Evolutionary conservation across 202 grass and related monocot species (phyloP).

Genomic region (Carex arenaria): DNA sequence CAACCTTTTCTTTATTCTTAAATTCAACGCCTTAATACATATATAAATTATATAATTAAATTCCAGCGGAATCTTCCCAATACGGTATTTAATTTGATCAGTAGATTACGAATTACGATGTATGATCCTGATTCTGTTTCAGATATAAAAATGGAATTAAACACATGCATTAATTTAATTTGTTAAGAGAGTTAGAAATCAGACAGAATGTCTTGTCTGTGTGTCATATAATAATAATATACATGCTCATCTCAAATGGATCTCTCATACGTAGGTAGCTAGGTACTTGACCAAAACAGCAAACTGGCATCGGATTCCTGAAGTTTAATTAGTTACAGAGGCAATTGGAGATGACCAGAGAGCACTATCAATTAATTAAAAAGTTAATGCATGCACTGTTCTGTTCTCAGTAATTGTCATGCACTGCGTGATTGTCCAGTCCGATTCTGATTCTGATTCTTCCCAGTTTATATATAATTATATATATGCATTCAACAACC

Average conservation of each 20-base stretch:
- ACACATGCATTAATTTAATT: not conserved
- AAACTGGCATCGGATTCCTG: not conserved
- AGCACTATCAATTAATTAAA: not conserved
- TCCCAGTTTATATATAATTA: not conserved
- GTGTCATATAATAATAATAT: too few relatives aligned
- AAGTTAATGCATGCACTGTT: not conserved
- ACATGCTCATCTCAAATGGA: not conserved
- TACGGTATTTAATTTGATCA: not conserved
- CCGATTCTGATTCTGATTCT: not conserved
- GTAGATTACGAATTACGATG: not conserved
- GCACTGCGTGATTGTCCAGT: not conserved
- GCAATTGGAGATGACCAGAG: not conserved
- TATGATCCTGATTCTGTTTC: not conserved
- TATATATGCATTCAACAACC: constrained; percentile 6
- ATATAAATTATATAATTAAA: not conserved
- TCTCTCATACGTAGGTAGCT: not conserved
- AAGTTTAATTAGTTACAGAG: constrained; percentile 9
- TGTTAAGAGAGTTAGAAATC: not conserved
- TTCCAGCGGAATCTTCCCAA: not conserved
- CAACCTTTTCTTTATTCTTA: not conserved
- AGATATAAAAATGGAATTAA: not conserved
- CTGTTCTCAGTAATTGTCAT: constrained; percentile 9
- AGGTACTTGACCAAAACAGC: not conserved
- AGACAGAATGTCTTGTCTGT: not conserved
- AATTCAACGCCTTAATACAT: not conserved